Conservation (phyloP, 2,329 filamentous ascomycete species). For the Trichophyton rubrum region DNA sequence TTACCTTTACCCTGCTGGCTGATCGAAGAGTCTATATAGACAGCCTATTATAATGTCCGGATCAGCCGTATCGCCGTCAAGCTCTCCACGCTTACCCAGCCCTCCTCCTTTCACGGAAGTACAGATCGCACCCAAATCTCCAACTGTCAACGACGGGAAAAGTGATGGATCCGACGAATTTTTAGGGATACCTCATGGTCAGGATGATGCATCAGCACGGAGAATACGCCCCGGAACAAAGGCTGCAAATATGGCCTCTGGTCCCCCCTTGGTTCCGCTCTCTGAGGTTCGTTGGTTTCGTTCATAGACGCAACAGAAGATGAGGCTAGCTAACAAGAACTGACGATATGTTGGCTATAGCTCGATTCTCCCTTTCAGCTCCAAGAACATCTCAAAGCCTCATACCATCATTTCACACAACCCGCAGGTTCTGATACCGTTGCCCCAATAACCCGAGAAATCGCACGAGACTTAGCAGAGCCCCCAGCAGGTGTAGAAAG, state of each 20-base stretch:
- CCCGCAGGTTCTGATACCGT: conserved; percentile 46
- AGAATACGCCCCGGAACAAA: conserved; percentile 88
- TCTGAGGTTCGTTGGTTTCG: conserved; percentile 49
- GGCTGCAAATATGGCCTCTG: conserved; percentile 82
- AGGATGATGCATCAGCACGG: conserved; percentile 62
- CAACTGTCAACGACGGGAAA: conserved; percentile 49
- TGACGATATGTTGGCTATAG: conserved; percentile 35
- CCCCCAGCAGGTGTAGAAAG: conserved; percentile 72
- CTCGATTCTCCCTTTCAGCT: conserved; percentile 96
- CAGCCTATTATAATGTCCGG: conserved; percentile 30
- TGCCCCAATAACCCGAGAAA: conserved; percentile 59
- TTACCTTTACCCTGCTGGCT: background rate
- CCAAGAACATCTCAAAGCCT: conserved; percentile 88
- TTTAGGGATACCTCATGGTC: conserved; percentile 44
- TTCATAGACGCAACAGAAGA: background rate
- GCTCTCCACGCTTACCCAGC: conserved; percentile 83
- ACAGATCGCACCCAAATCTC: conserved; percentile 71
- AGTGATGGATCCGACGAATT: conserved; percentile 40
- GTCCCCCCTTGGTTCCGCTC: conserved; percentile 75
- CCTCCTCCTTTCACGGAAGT: conserved; percentile 92
- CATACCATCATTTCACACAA: conserved; percentile 71
- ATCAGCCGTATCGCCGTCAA: conserved; percentile 43
- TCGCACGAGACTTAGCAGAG: conserved; percentile 62
- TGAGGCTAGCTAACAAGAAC: conserved; percentile 3
- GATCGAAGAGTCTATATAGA: background rate